Evolutionary conservation across 2,329 filamentous ascomycete genomes (phyloP), one percentile per base, ranked within the genome.

Genomic region (Colletotrichum falcatum): DNA sequence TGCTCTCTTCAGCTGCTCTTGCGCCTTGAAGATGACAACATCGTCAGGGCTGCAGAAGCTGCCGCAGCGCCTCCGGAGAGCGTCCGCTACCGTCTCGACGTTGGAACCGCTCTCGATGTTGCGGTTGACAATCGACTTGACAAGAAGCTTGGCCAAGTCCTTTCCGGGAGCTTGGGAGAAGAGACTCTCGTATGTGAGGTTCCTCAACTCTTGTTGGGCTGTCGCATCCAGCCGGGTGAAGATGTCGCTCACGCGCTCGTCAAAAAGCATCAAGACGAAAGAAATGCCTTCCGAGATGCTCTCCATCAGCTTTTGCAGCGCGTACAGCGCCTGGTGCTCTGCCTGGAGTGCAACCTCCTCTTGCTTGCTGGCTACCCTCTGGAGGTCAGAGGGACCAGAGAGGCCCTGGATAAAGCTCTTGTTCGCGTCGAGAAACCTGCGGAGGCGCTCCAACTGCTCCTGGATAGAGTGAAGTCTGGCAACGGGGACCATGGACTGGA

Each of bases 31-130:
- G 75, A 98, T 95, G 73, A 98, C 91, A 1, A 98, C 96, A 82
- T 99, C 96, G 74, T 99, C 95, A 0, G 95, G 91, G 77, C 95
- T 98, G 80, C 96, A 99, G 87, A 99, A 99, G 81, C 93, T 98
- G 72, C 96, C 97, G 75, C 96, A 99, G 75, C 95, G 90, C 75
- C 96, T 88, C 56, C 96, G 89, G 60, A 99, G 84, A n/a, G 95
- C 94, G 80, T 99, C 96, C 0, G 96, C 95, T 30, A 99, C 94
- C 0, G 95, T 98, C 82, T 99, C 97, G 26, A 99, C 95, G 73
- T 98, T 99, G 5, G 95, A 95, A 12, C 97, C 96, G 77, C 94
- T 97, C 68, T 95, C 93, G 75, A 99, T 99, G 79, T 97, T 99
- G 76, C 95, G 91, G 80, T 98, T 98, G 65, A 99, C 96, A 77